Evolutionary conservation across 2,329 filamentous ascomycete genomes (phyloP).

Genomic region (Rutstroemia sydowiana): DNA sequence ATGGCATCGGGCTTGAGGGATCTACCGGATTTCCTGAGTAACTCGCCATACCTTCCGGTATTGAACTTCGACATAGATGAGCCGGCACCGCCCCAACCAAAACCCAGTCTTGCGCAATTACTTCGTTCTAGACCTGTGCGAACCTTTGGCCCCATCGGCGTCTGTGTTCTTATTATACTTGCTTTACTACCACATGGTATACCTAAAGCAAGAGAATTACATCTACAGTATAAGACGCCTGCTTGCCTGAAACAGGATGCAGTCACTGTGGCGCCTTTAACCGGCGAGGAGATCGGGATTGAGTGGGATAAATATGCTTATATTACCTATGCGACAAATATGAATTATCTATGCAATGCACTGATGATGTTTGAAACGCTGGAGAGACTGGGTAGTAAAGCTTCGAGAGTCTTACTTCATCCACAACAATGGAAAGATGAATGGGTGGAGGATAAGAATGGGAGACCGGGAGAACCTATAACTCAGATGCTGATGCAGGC

Average conservation of each 20-base stretch:
- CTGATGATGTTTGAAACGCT: constrained; percentile 44
- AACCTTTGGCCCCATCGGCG: constrained; percentile 14
- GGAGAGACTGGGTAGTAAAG: constrained; percentile 35
- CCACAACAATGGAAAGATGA: constrained; percentile 25
- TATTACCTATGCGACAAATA: constrained; percentile 42
- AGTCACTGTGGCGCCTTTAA: not conserved
- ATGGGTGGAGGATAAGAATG: constrained; percentile 30
- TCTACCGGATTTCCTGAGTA: constrained; percentile 19
- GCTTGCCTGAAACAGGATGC: constrained; percentile 6
- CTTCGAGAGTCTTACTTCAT: constrained; percentile 41
- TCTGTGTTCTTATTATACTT: constrained; percentile 8
- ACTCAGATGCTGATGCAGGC: constrained; percentile 32
- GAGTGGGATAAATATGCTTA: constrained; percentile 42
- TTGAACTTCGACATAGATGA: constrained; percentile 1
- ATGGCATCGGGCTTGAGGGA: constrained; percentile 5
- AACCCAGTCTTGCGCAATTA: constrained; percentile 32
- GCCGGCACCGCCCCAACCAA: constrained; percentile 3
- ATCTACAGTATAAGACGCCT: constrained; percentile 7
- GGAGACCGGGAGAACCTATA: constrained; percentile 29
- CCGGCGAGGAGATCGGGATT: constrained; percentile 18
- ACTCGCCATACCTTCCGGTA: constrained; percentile 23
- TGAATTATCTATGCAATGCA: constrained; percentile 42
- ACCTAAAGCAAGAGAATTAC: not conserved
- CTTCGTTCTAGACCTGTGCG: constrained; percentile 32
- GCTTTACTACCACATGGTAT: constrained; percentile 1